phyloP scores from a whole-genome alignment of 164 flowering plant species.

The Aristolochia californica region DNA sequence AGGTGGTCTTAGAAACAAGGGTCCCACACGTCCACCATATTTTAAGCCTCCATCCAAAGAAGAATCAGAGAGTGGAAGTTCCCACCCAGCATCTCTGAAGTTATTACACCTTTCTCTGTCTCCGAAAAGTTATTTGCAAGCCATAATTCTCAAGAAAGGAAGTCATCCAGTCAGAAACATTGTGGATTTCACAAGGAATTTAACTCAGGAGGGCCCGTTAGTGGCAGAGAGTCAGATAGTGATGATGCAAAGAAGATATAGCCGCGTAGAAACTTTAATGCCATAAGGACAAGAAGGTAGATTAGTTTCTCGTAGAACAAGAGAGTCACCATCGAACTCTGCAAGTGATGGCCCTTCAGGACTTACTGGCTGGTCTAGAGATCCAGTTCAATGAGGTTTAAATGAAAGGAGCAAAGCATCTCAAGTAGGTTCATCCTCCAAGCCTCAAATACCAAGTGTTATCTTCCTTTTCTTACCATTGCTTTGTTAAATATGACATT shows the following conservation, averaged over 20 bases:
- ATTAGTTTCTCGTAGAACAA: slow-evolving; percentile 49
- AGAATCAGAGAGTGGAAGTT: slow-evolving; percentile 13
- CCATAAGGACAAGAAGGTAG: slow-evolving; percentile 13
- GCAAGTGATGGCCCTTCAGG: slow-evolving; percentile 10
- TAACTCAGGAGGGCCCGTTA: slow-evolving; percentile 6
- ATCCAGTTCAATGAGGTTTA: slow-evolving; percentile 14
- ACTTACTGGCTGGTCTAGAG: slow-evolving; percentile 7
- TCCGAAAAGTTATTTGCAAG: slow-evolving; percentile 14
- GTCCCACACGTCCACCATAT: slow-evolving; percentile 39
- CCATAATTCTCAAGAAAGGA: slow-evolving; percentile 8
- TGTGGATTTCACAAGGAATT: slow-evolving; percentile 9
- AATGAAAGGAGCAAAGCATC: slow-evolving; percentile 17
- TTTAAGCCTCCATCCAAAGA: slow-evolving; percentile 9
- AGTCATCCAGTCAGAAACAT: slow-evolving; percentile 12
- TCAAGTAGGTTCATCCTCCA: slow-evolving; percentile 9
- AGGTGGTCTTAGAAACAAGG: slow-evolving; percentile 75
- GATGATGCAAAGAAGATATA: slow-evolving; percentile 10
- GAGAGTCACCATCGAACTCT: slow-evolving; percentile 20
- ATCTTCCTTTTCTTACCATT: slow-evolving; percentile 8
- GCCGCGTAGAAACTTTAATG: not conserved
- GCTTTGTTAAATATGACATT: no score
- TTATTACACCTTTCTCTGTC: not conserved
- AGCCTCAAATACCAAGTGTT: slow-evolving; percentile 7
- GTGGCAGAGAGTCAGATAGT: slow-evolving; percentile 1
- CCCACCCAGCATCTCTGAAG: not conserved